Base-by-base conservation (phyloP, 345 rosid species). In the Citrus unshiu region DNA sequence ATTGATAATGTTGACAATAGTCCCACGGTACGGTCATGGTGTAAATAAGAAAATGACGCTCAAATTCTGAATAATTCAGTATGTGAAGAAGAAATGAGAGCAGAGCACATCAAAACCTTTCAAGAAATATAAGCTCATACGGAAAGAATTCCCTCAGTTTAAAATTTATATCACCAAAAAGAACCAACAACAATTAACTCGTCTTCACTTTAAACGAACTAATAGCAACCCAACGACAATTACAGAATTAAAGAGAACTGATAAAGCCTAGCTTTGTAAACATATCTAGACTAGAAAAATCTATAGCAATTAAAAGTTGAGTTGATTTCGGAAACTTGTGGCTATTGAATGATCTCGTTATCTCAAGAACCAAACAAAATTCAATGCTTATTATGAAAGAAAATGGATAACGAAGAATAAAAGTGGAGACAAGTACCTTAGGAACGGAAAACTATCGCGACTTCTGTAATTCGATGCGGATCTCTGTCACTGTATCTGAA, bases 281-380 rank as follows among this genome's bases (percentile, higher is more conserved):
- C 21, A 34, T 67, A n/a, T 69, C n/a, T 57, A 27, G 73, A 49
- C 4, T 32, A 43, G 9, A 69, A 24, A 6, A 70, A 14, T 25
- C 1, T 18, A 25, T 3, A 18, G 21, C 39, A 13, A 27, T 70
- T 0, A 27, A 70, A 25, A 46, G 2, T 3, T 51, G 37, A 19
- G 21, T 46, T 25, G 57, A 25, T 40, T 69, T 24, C 12, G 21
- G 39, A 32, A 29, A 56, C 46, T 46, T 46, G 5, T 9, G 3
- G 46, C 46, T 10, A 40, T 9, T 9, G 3, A 40, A 40, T 40
- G 3, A 40, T 40, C 13, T 73, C 34, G 29, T 25, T 63, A 24
- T 77, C 62, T 25, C 66, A 64, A 56, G 37, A 68, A 56, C 37
- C 60, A 68, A 77, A 77, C 59, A 68, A 13, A 46, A 12, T 46